Evolutionary conservation across 805 yeast genomes (phyloP), one percentile per base, ranked within the genome.

Genomic region (Pichia ethanolica): DNA sequence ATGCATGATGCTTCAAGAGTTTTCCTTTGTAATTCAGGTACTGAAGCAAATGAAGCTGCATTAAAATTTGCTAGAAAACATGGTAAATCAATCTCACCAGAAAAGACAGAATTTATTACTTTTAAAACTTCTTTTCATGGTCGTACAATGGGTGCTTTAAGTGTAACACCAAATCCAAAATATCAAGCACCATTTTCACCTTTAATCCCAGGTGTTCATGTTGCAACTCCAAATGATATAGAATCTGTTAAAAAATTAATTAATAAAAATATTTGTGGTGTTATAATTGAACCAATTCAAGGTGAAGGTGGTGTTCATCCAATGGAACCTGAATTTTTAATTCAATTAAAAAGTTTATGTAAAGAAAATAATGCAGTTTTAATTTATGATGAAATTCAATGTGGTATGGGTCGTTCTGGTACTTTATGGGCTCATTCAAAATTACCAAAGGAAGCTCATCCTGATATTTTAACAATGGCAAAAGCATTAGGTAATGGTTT

Each of bases 401-500:
- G 96, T 74, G 99, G 99, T 14, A 74, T 91, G 58, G 96, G 97
- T 14, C 82, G 99, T 66, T 75, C 95, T 0, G 98, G 98, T 42
- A 77, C 79, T 53, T 71, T 93, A 39, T 91, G 99, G 99, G 96
- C 97, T 0, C 99, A 91, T 64, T 72, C 81, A 39, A 71, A 77
- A 51, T 71, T 85, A 45, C 90, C 93, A 38, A 66, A 71, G 44
- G 86, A 81, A 51, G 96, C 93, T 0, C 96, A 89, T 62, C 99
- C 99, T 3, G 99, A 93, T 67, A 88, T 93, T 51, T 66, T 91
- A 42, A 91, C 98, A 25, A 79, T 83, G 77, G 99, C 99, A 44
- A 93, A 93, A 68, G 97, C 98, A 3, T 72, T 93, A 42, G 99
- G 98, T 53, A 93, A 91, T 63, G 99, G 99, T 12, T 88, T 79